Evolutionary conservation across 2,329 filamentous ascomycete species (phyloP), one percentile per base, ranked within the genome.

Genomic region (Epichloe scottii): DNA sequence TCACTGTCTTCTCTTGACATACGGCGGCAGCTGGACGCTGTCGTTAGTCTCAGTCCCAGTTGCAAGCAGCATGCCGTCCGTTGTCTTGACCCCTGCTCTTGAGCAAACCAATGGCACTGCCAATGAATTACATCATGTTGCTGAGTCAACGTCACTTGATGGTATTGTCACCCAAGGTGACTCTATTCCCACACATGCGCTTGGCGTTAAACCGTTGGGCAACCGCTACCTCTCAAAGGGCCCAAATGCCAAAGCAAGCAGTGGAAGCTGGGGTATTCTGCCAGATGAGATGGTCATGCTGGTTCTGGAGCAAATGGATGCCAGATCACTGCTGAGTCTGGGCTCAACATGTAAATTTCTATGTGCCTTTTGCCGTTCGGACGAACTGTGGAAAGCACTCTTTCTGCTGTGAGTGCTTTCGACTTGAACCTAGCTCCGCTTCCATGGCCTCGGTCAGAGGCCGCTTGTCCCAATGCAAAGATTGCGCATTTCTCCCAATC

Each of bases 331-430:
- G 49, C 67, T 83, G 51, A 69, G 68, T 7, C 70, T 97, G 41
- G 88, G 89, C 8, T 78, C 78, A 51, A 86, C 89, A 5, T 95
- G 90, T 72, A 88, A 82, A 64, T 89, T 87, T 49, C 70, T 97
- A 15, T 91, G 89, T 72, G 90, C 89, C 1, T 94, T 91, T 63
- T 86, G 84, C 50, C 76, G 84, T 47, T 81, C 81, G 46, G 91
- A 96, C 56, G 91, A 97, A 60, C 66, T 96, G 37, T 97, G 91
- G 91, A 90, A 93, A 67, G 68, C 82, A 17, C 67, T 95, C 19
- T 94, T 91, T 60, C 75, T 95, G 56, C 78, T 81, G 89, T 95
- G 82, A 80, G 88, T 82, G 41, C 50, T 34, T 45, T 44, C 42
- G 47, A 17, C 5, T 15, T 37, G 17, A 4, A 14, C 42, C 11